A percentile compares a stretch with the other conserved stretches of the same genome.
phyloP scores from a whole-genome alignment of 768 basidiomycete species.

The Mycena floridula region DNA sequence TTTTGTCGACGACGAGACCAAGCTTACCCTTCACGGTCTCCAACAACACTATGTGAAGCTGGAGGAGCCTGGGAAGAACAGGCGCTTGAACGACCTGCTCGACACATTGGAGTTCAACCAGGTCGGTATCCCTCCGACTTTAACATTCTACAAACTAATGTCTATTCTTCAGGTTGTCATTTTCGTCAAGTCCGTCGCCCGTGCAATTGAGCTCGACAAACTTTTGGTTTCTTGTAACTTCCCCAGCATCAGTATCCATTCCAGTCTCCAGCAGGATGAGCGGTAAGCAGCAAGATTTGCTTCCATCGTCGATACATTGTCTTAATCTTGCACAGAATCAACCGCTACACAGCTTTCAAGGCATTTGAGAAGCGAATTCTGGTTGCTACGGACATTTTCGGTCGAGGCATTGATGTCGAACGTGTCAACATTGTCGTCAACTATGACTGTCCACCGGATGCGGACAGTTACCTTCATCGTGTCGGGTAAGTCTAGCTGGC shows the following conservation, averaged over 20 bases:
- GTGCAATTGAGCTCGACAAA: slow-evolving; percentile 95
- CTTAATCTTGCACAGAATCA: slow-evolving; percentile 52
- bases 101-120: slow-evolving; percentile 99
- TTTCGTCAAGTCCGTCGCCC: slow-evolving; percentile 96
- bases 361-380: slow-evolving; percentile 99
- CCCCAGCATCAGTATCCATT: slow-evolving; percentile 96
- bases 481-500: slow-evolving; percentile 82
- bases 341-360: slow-evolving; percentile 96
- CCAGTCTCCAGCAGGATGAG: slow-evolving; percentile 90
- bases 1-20: slow-evolving; percentile 99
- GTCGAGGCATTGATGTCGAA: slow-evolving; percentile 98
- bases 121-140: slow-evolving; percentile 34
- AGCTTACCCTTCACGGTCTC: slow-evolving; percentile 93
- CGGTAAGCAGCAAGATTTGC: slow-evolving; percentile 98
- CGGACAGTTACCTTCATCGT: slow-evolving; percentile 97
- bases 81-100: slow-evolving; percentile 92
- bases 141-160: neutral
- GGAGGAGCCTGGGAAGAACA: slow-evolving; percentile 92
- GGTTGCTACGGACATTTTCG: slow-evolving; percentile 98
- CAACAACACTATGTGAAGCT: slow-evolving; percentile 99
- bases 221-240: slow-evolving; percentile 96
- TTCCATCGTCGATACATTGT: slow-evolving; percentile 36
- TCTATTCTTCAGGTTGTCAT: slow-evolving; percentile 79
- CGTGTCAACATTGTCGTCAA: slow-evolving; percentile 99
- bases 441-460: slow-evolving; percentile 96